A percentile compares a stretch with the other conserved stretches of the same genome.
Evolutionary conservation across 2,329 filamentous ascomycete genomes (phyloP).

Genomic region (Penicillium vulpinum): DNA sequence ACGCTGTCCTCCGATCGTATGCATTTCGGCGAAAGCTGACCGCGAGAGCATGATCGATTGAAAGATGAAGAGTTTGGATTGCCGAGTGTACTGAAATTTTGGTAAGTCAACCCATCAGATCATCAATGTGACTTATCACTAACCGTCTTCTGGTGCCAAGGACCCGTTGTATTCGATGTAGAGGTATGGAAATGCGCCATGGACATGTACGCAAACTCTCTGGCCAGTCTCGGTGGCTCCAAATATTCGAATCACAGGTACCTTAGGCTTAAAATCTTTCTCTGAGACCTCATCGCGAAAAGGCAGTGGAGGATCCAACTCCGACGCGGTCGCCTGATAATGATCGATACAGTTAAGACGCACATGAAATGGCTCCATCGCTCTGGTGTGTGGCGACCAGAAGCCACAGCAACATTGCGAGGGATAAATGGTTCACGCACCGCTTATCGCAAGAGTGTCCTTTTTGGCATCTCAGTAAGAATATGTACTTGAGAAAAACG

Average conservation of each 20-base stretch:
- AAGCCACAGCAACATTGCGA: slow-evolving; percentile 29
- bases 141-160: slow-evolving; percentile 67
- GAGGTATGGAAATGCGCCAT: slow-evolving; percentile 94
- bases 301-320: slow-evolving; percentile 76
- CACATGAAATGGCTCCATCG: slow-evolving; percentile 79
- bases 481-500: slow-evolving; percentile 7
- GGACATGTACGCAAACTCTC: slow-evolving; percentile 93
- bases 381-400: slow-evolving; percentile 18
- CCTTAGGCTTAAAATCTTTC: slow-evolving; percentile 64
- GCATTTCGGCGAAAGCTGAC: slow-evolving; percentile 78
- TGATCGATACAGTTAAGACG: slow-evolving; percentile 95
- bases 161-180: slow-evolving; percentile 81
- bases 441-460: slow-evolving; percentile 2
- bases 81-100: slow-evolving; percentile 65
- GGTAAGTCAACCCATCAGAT: slow-evolving; percentile 13
- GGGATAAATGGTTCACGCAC: not conserved
- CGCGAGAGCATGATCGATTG: slow-evolving; percentile 86
- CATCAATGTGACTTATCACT: slow-evolving; percentile 25
- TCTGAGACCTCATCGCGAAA: slow-evolving; percentile 62
- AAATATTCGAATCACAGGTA: slow-evolving; percentile 87
- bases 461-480: not conserved
- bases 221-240: slow-evolving; percentile 92
- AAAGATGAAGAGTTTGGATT: slow-evolving; percentile 75
- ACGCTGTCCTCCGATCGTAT: slow-evolving; percentile 67
- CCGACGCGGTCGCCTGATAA: slow-evolving; percentile 78